phyloP scores from a whole-genome alignment of 768 basidiomycete genomes.

The Gymnopilus dilepis region DNA sequence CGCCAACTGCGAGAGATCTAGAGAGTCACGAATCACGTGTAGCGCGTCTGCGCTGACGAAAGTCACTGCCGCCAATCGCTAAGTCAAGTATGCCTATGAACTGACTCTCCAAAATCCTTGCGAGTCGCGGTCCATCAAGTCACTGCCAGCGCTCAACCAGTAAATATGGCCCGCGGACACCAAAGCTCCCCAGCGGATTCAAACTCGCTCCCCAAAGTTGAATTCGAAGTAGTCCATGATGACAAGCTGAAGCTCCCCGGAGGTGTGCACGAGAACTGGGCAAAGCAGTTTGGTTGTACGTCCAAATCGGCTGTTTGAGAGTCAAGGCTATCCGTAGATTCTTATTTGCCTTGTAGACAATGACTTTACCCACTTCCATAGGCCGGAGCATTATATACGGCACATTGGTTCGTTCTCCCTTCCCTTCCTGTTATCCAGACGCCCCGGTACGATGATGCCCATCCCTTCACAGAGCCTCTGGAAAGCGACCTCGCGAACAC shows the following conservation, averaged over 20 bases:
- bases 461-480: slow-evolving; percentile 70
- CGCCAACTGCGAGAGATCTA: too few species aligned
- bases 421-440: not conserved
- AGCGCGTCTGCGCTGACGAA: too few species aligned
- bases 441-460: slow-evolving; percentile 1
- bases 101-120: too few species aligned
- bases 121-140: too few species aligned
- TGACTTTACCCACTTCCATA: slow-evolving; percentile 72
- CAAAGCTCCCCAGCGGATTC: slow-evolving; percentile 35
- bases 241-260: slow-evolving; percentile 63
- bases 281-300: slow-evolving; percentile 78
- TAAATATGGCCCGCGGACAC: slow-evolving; percentile 45
- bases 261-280: slow-evolving; percentile 67
- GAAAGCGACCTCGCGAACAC: slow-evolving; percentile 91
- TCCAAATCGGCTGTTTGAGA: too few species aligned
- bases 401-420: slow-evolving; percentile 68
- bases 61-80: too few species aligned
- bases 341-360: slow-evolving; percentile 46
- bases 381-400: slow-evolving; percentile 88
- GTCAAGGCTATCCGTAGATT: too few species aligned
- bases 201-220: slow-evolving; percentile 61
- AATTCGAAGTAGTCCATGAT: slow-evolving; percentile 70
- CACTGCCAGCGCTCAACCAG: too few species aligned
- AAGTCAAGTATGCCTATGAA: too few species aligned
- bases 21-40: slow-evolving; percentile 15